Percentiles rank a stretch among this genome's conserved stretches.
Evolutionary conservation across 176 grass and related monocot genomes (phyloP).

Genomic region (Thinopyrum elongatum): DNA sequence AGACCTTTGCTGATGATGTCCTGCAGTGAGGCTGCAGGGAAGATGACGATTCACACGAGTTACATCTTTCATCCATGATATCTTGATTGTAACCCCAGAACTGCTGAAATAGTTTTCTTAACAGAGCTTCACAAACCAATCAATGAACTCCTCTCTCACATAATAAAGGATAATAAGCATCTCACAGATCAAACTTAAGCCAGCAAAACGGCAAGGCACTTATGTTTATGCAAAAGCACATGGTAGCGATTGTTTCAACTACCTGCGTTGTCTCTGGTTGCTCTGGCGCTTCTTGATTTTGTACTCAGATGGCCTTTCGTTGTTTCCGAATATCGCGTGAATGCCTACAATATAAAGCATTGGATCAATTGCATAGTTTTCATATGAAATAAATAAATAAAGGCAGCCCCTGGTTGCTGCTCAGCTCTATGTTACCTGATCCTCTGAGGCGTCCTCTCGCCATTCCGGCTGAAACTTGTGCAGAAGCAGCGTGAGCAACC

Average conservation of each 20-base stretch:
- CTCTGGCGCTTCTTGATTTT: conserved; percentile 33
- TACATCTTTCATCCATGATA: not conserved
- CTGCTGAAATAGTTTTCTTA: not conserved
- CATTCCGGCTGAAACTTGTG: conserved; percentile 87
- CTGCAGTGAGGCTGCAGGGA: conserved; percentile 41
- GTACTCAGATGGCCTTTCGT: conserved; percentile 18
- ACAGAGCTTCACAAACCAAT: not conserved
- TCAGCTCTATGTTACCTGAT: conserved; percentile 48
- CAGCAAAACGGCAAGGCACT: not conserved
- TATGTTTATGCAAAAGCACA: not conserved
- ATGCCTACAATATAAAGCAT: conserved; percentile 11
- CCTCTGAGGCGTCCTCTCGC: conserved; percentile 56
- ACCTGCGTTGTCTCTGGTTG: conserved; percentile 32
- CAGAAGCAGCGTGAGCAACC: conserved; percentile 74
- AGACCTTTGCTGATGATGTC: not conserved
- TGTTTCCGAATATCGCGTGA: not conserved
- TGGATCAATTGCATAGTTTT: not conserved
- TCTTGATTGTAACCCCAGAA: not conserved
- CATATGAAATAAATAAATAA: no score
- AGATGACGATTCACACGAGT: not conserved
- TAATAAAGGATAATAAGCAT: not conserved
- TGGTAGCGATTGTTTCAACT: not conserved
- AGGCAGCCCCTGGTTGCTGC: no score
- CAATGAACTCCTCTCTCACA: not conserved
- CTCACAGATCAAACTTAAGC: not conserved